Percentiles rank a stretch among this genome's conserved stretches.
Conservation (phyloP, 2,329 filamentous ascomycete species). For the Neocucurbitaria cava region DNA sequence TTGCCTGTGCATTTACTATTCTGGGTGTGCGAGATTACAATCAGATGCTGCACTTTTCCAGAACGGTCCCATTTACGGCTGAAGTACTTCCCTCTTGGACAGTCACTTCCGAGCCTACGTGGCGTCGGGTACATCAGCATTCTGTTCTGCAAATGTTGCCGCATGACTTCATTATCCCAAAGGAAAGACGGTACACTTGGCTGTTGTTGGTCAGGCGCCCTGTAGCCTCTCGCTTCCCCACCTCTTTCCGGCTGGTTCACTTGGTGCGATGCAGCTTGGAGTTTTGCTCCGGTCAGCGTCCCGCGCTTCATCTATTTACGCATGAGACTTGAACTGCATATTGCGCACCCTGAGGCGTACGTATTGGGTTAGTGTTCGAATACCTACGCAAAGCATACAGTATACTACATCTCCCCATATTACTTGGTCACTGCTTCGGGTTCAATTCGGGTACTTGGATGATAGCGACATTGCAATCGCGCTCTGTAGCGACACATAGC, state of each 20-base stretch:
- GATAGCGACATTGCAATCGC: not conserved
- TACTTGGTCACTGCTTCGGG: not conserved
- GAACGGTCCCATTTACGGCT: slow-evolving; percentile 22
- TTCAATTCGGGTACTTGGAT: not conserved
- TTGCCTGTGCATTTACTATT: slow-evolving; percentile 13
- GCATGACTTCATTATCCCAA: slow-evolving; percentile 25
- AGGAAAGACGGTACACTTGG: slow-evolving; percentile 28
- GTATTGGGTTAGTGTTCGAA: not conserved
- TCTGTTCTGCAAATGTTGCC: slow-evolving; percentile 17
- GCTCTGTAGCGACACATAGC: not conserved
- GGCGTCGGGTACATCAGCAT: slow-evolving; percentile 22
- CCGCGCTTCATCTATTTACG: not conserved
- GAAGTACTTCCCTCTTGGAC: slow-evolving; percentile 16
- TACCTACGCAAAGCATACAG: not conserved
- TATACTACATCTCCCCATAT: not conserved
- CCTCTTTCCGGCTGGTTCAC: slow-evolving; percentile 21
- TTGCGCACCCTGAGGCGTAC: not conserved
- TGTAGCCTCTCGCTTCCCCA: slow-evolving; percentile 18
- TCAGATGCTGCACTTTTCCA: slow-evolving; percentile 20
- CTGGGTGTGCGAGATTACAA: slow-evolving; percentile 20
- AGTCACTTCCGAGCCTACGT: slow-evolving; percentile 13
- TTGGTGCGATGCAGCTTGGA: slow-evolving; percentile 11
- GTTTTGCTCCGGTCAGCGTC: slow-evolving; percentile 12
- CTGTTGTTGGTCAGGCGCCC: slow-evolving; percentile 9
- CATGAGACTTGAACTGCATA: not conserved